phyloP scores from a whole-genome alignment of 2,329 filamentous ascomycete genomes.

The Hymenoscyphus fructigenus region DNA sequence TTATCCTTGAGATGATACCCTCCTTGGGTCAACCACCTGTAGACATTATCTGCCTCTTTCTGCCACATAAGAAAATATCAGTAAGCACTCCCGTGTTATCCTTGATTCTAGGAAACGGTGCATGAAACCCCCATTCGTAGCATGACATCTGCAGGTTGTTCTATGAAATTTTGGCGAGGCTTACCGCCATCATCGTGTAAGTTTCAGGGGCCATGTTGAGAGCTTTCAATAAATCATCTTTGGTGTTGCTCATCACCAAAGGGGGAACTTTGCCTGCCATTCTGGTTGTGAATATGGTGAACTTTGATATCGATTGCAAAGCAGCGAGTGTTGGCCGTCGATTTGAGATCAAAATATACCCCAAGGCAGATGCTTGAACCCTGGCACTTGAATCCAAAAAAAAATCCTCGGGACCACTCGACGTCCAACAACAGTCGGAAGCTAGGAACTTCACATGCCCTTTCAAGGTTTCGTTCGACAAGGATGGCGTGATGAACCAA shows the following conservation, averaged over 20 bases:
- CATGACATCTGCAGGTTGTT: background rate
- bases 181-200: conserved; percentile 36
- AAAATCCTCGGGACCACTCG: background rate
- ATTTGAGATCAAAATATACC: conserved; percentile 14
- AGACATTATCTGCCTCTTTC: conserved; percentile 36
- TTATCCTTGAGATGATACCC: conserved; percentile 34
- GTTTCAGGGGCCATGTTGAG: conserved; percentile 30
- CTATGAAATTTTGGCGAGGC: conserved; percentile 13
- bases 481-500: conserved; percentile 7
- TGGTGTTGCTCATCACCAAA: conserved; percentile 36
- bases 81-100: conserved; percentile 21
- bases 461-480: background rate
- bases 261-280: conserved; percentile 24
- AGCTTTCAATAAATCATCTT: conserved; percentile 34
- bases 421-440: background rate
- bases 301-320: background rate
- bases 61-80: conserved; percentile 22
- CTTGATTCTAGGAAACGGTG: conserved; percentile 8
- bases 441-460: conserved; percentile 8
- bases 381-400: background rate
- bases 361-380: background rate
- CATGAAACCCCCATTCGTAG: background rate
- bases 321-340: conserved; percentile 1
- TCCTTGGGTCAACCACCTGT: conserved; percentile 34
- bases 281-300: conserved; percentile 8